Base-by-base conservation (phyloP, 2,329 filamentous ascomycete species). In the Pyrenophora graminea region DNA sequence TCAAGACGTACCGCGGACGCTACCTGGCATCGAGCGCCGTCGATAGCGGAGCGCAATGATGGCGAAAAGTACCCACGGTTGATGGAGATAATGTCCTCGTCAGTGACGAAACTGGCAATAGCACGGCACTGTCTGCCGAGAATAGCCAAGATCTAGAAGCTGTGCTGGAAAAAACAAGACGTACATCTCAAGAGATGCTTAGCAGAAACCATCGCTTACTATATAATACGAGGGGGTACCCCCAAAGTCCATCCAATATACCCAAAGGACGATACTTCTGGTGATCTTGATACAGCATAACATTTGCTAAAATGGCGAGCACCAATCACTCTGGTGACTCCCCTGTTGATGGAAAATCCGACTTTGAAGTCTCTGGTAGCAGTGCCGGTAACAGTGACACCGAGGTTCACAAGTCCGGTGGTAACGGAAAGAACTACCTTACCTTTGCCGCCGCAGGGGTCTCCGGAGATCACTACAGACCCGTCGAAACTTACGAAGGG, bases 401-500 rank as follows among this genome's bases (percentile, higher is more conserved):
- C 7, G 56, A 51, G 9, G 43, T 55, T 34, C 21, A 45, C 43
- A 60, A 56, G 32, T 27, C 39, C 2, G 23, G 23, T 34, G 42
- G 37, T 21, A 30, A 43, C 15, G 34, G 51, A 41, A 54, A 53
- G 34, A 53, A 68, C 19, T 64, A 64, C 6, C 63, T 64, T 21
- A 69, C 74, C 38, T 78, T 76, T 55, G 68, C 59, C 18, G 61
- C 63, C 3, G 50, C 61, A n/a, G 74, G 72, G 2, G 55, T 77
- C 10, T 66, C 69, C 3, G 56, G 68, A 23, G 48, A 54, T 12
- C 69, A 70, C 31, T 82, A 82, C 57, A 75, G 76, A 51, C 82
- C 81, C 0, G 79, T 83, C n/a, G 76, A 77, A 2, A 70, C 70
- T 6, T 87, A 86, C 59, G 84, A 87, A 61, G 82, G 82, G 3